A percentile compares a stretch with the other conserved stretches of the same genome.
Conservation (phyloP, 75 land plant genomes). For the Adiantum capillusveneris region DNA sequence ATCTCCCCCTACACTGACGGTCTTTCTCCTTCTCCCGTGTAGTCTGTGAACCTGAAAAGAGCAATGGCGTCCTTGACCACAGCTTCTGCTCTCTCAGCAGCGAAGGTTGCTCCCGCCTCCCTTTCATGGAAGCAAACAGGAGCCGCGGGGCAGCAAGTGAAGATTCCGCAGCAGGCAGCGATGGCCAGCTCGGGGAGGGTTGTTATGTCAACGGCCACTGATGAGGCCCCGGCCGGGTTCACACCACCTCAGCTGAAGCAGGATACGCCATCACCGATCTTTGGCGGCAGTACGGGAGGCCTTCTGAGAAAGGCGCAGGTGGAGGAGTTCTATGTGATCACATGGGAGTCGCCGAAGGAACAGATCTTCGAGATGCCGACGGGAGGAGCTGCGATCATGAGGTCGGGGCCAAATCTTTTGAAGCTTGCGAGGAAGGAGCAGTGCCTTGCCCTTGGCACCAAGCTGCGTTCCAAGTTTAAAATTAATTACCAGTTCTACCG, state of each 20-base stretch:
- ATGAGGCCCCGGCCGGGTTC: slow-evolving; percentile 75
- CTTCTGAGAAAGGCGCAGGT: slow-evolving; percentile 85
- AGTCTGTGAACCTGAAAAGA: no score
- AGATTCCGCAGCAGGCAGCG: neutral
- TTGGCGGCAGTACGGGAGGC: slow-evolving; percentile 90
- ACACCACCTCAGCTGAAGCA: slow-evolving; percentile 81
- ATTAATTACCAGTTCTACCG: slow-evolving; percentile 93
- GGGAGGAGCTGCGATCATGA: slow-evolving; percentile 91
- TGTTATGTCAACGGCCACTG: slow-evolving; percentile 4
- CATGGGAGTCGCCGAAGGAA: slow-evolving; percentile 89
- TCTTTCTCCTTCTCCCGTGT: no score
- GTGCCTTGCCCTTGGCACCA: slow-evolving; percentile 81
- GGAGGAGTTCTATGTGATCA: slow-evolving; percentile 90
- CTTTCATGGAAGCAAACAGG: no score
- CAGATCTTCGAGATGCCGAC: slow-evolving; percentile 88
- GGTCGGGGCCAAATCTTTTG: slow-evolving; percentile 78
- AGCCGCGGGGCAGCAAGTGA: no score
- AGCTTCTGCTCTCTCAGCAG: no score
- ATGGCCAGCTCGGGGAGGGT: neutral
- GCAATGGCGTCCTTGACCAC: no score
- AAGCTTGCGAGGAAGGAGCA: slow-evolving; percentile 92
- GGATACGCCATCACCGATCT: slow-evolving; percentile 85
- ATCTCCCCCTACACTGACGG: no score
- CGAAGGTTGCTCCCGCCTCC: no score
- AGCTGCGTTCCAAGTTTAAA: slow-evolving; percentile 81